Evolutionary conservation across 2,329 filamentous ascomycete species (phyloP).

Genomic region (Coleophoma crateriformis): DNA sequence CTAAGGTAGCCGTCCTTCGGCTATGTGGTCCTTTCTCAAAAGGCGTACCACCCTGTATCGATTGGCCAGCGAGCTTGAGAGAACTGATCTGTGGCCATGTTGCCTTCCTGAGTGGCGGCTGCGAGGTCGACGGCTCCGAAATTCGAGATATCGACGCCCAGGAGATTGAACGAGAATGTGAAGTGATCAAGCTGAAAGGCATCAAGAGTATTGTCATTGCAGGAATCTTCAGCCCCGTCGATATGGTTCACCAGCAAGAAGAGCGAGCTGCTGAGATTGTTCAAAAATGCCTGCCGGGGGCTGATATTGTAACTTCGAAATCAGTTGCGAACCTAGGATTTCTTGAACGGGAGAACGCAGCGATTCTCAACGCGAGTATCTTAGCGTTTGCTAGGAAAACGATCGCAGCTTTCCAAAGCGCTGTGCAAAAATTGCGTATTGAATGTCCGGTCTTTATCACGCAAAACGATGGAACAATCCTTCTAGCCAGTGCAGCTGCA

Average conservation of each 20-base stretch:
- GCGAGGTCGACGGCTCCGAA: conserved; percentile 29
- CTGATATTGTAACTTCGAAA: conserved; percentile 40
- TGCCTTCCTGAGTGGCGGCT: conserved; percentile 40
- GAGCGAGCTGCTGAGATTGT: conserved; percentile 24
- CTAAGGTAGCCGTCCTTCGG: conserved; percentile 46
- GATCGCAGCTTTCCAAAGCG: conserved; percentile 45
- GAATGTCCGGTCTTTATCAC: conserved; percentile 50
- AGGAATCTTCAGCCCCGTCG: conserved; percentile 48
- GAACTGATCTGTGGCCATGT: conserved; percentile 39
- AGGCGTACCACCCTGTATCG: conserved; percentile 28
- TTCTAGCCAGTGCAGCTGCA: conserved; percentile 44
- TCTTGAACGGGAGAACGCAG: conserved; percentile 56
- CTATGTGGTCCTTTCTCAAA: conserved; percentile 49
- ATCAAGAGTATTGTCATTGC: conserved; percentile 42
- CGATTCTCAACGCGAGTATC: conserved; percentile 57
- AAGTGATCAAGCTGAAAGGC: conserved; percentile 17
- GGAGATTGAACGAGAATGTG: conserved; percentile 4
- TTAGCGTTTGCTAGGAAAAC: conserved; percentile 48
- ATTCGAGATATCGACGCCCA: conserved; percentile 10
- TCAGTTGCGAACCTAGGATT: conserved; percentile 42
- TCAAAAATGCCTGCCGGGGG: conserved; percentile 2
- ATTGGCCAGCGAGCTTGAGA: conserved; percentile 46
- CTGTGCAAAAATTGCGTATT: conserved; percentile 43
- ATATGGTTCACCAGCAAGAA: conserved; percentile 41
- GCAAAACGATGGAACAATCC: conserved; percentile 56